phyloP scores from a whole-genome alignment of 75 land plant genomes.

The Ceratopteris richardii region DNA sequence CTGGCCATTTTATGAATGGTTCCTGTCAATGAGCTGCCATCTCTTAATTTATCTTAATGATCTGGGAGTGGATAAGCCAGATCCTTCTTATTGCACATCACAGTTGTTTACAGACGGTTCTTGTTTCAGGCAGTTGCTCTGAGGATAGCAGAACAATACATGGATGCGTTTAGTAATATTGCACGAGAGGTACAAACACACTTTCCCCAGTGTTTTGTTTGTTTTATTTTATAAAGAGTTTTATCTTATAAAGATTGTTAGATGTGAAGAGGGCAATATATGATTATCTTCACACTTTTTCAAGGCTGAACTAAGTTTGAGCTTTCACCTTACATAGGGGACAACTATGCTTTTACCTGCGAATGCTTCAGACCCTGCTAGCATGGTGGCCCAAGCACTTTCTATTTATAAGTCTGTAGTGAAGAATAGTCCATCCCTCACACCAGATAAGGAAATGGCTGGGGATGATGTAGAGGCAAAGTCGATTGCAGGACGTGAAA shows the following conservation, averaged over 20 bases:
- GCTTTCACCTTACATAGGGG: constrained; percentile 28
- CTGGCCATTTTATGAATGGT: too few species aligned
- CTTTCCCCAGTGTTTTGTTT: not conserved
- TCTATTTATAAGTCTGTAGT: constrained; percentile 59
- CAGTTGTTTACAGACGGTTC: too few species aligned
- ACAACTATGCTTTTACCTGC: constrained; percentile 86
- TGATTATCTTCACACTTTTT: too few species aligned
- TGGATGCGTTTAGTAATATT: constrained; percentile 67
- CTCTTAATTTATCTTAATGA: too few species aligned
- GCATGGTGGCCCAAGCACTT: constrained; percentile 79
- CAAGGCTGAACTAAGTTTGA: too few species aligned
- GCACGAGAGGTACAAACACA: constrained; percentile 69
- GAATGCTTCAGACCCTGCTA: constrained; percentile 50
- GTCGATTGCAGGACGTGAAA: too few species aligned
- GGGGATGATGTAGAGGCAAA: not conserved
- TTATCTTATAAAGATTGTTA: not conserved
- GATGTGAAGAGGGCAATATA: not conserved
- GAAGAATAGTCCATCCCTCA: not conserved
- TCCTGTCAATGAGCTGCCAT: too few species aligned
- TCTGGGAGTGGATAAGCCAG: too few species aligned
- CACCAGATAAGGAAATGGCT: not conserved
- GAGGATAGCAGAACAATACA: constrained; percentile 81
- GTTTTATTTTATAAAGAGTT: not conserved
- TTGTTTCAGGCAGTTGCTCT: constrained; percentile 84
- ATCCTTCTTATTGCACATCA: too few species aligned